Evolutionary conservation across 768 basidiomycete species (phyloP).

Genomic region (Leucocoprinus sp.): DNA sequence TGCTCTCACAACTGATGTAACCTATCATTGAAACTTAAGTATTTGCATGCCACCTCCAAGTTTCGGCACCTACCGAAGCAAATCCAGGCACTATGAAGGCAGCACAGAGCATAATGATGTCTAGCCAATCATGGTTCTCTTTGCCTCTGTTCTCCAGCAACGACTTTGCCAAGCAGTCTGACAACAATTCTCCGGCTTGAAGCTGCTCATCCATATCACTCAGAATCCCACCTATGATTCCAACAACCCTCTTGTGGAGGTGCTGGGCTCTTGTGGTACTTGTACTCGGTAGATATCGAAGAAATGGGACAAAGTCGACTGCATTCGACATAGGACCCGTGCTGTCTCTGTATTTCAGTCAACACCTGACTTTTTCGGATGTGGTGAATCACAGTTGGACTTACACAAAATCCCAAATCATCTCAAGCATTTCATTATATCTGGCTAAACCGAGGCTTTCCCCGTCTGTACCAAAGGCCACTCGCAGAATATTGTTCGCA

Average conservation of each 20-base stretch:
- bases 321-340: slow-evolving; percentile 38
- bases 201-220: slow-evolving; percentile 27
- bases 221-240: slow-evolving; percentile 32
- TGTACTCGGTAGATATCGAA: slow-evolving; percentile 31
- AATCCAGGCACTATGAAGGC: slow-evolving; percentile 39
- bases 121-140: slow-evolving; percentile 28
- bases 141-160: slow-evolving; percentile 25
- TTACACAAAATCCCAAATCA: slow-evolving; percentile 39
- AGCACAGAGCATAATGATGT: slow-evolving; percentile 32
- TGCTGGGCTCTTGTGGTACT: slow-evolving; percentile 30
- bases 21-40: slow-evolving; percentile 16
- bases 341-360: slow-evolving; percentile 23
- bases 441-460: slow-evolving; percentile 27
- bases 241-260: slow-evolving; percentile 30
- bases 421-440: slow-evolving; percentile 18
- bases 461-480: slow-evolving; percentile 31
- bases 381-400: slow-evolving; percentile 13
- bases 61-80: slow-evolving; percentile 25
- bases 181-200: slow-evolving; percentile 27
- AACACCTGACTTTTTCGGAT: neutral
- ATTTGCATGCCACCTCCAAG: neutral
- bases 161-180: slow-evolving; percentile 35
- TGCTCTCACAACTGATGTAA: slow-evolving; percentile 30
- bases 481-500: slow-evolving; percentile 37
- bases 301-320: slow-evolving; percentile 34